Percentiles rank a stretch among this genome's conserved stretches.
These are phyloP conservation scores for Nidularia pulvinata DNA, from an alignment of 768 basidiomycete species.

Conservation along the genomic window DNA sequence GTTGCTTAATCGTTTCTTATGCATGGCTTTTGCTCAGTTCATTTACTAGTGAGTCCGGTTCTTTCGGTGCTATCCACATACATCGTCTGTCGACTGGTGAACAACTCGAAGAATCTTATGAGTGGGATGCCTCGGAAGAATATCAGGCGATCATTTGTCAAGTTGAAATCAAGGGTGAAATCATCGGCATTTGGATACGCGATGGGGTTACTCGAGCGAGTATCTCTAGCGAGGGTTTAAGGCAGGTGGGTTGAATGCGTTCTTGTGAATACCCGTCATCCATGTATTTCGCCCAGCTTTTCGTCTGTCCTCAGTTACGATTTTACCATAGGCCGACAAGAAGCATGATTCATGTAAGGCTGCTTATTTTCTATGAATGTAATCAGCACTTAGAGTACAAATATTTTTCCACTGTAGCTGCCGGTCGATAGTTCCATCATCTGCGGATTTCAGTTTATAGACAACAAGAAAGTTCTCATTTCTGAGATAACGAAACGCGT, in stretches of 20 bases:
- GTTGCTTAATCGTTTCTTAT: background rate
- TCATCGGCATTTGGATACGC: background rate
- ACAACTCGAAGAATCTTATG: background rate
- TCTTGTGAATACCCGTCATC: too few relatives aligned
- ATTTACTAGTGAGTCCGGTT: background rate
- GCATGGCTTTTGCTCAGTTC: background rate
- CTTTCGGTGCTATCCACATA: background rate
- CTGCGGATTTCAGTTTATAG: slow-evolving; percentile 2
- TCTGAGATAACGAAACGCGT: background rate
- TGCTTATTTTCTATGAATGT: background rate
- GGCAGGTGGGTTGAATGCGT: too few relatives aligned
- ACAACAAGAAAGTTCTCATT: background rate
- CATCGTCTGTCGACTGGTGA: background rate
- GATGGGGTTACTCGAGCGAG: background rate
- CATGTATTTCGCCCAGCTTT: background rate
- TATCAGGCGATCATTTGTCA: background rate
- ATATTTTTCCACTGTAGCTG: background rate
- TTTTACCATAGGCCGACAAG: background rate
- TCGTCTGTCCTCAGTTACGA: background rate
- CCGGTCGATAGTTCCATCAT: background rate
- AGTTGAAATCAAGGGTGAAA: background rate
- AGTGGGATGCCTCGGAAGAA: background rate
- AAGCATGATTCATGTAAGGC: background rate
- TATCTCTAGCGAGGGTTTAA: background rate
- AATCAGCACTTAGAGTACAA: background rate